Evolutionary conservation across 2,329 filamentous ascomycete genomes (phyloP), one percentile per base, ranked within the genome.

Genomic region (Ophiognomonia clavigignenti-juglandacearum): DNA sequence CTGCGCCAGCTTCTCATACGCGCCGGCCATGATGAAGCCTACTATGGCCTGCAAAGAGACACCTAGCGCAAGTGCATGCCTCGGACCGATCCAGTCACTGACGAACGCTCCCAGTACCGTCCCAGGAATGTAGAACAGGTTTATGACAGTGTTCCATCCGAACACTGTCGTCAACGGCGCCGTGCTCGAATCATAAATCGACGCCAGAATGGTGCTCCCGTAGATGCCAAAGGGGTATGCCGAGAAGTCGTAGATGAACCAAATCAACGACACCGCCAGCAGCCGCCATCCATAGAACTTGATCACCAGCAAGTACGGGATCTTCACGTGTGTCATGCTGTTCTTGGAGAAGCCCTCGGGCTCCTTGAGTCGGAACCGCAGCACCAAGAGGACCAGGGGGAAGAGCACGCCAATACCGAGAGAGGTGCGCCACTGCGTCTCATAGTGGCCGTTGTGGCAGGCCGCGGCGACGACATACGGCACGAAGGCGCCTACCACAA

Each of bases 101-200:
- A 86, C 70, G 47, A 86, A 86, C 0, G 88, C 86, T 18, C 91
- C 91, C 4, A 86, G 65, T 43, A 91, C 72, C 20, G 88, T 87
- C 1, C 91, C 91, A 0, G 89, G 90, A 40, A 95, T 77, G 65
- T 95, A 95, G 65, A 96, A 96, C 53, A 89, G 70, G 64, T 93
- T 95, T 70, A 95, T 82, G 35, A 96, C 77, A 0, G 86, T 89
- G 61, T 88, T 90, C 89, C 89, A 96, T 34, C 89, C 91, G 52
- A 96, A 91, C 10, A 82, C 70, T 53, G 85, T 53, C 60, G 88
- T 92, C 2, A 96, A 70, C 0, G 84, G 77, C 0, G 80, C 73
- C 22, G 38, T 39, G 4, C 62, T 57, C 0, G 72, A 59, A 9
- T 80, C 78, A 35, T 85, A 81, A 23, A 88, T 77, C 50, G 80